Evolutionary conservation across 2,329 filamentous ascomycete genomes (phyloP), one percentile per base, ranked within the genome.

Genomic region (Pestalotiopsis sp.): DNA sequence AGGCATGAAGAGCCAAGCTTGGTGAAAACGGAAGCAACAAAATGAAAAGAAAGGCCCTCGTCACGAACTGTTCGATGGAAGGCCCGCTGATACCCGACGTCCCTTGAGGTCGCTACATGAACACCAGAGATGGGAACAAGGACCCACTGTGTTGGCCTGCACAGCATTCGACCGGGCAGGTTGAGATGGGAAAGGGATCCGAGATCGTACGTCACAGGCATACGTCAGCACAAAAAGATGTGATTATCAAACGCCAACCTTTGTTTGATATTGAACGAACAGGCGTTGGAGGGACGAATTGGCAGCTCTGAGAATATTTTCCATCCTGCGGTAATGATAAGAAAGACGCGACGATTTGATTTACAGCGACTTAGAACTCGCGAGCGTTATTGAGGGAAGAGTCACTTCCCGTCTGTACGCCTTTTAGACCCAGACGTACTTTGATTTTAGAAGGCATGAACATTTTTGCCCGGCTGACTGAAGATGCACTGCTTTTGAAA

Each of bases 11-110:
- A 52, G 45, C 17, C 14, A 52, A n/a, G 17, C 45, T 52, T 52
- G 45, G 6, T 20, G 17, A 52, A 20, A 6, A 52, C 7, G 2
- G 17, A 52, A 52, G 45, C 45, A 59, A 59, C 11, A 27, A 59
- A 23, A 59, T 23, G 20, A 52, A 23, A 52, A 75, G 70, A 62
- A 66, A 75, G 59, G 72, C 73, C 36, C 27, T 17, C 17, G n/a
- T 60, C 58, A 38, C 58, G 58, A 38, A 60, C 20, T 9, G 45
- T 27, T 14, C 7, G 20, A 23, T 59, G 57, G 11, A 52, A 52
- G 20, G 45, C 45, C 45, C 17, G 45, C 45, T n/a, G 45, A 52
- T n/a, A n/a, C 7, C 20, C 20, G 45, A 45, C 20, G 11, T n/a
- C 20, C 45, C 45, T 52, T 20, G 17, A n/a, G 17, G 17, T 52